Evolutionary conservation across 495 filamentous ascomycete genomes (phyloP), one percentile per base, ranked within the genome.

Genomic region (Cudoniella acicularis): DNA sequence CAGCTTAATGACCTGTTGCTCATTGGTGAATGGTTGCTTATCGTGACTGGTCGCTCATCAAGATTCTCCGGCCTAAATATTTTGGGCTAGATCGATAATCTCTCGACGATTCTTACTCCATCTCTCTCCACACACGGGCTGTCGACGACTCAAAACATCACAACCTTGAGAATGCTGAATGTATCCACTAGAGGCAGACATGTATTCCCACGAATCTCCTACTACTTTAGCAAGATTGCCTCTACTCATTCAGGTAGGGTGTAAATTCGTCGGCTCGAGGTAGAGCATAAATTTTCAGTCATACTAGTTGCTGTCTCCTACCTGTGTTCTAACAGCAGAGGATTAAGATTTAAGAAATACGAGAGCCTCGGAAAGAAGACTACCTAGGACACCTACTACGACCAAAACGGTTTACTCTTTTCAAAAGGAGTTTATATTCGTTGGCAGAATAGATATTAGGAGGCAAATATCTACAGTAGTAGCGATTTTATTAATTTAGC

Each of bases 281-380:
- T 75, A 43, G 71, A 75, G 58, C 69, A 66, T 49, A 75, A 75
- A 53, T 73, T 69, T 57, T 30, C 52, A 57, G 68, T 70, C 59
- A 65, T 55, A 56, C 59, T 58, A 53, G 52, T 59, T 10, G 55
- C 62, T 42, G 45, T 71, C 22, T 54, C 58, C 27, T 52, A 55
- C 10, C 57, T 72, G 30, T 64, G 56, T 48, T 41, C 50, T n/a
- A 60, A 63, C 57, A 55, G 54, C 23, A 57, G 67, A 26, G 47
- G 30, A 18, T 65, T 64, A 30, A 61, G 60, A 22, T 72, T 75
- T 54, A 45, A 46, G 9, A 57, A 56, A 30, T 50, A 72, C 2
- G 22, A 45, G 10, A 49, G 59, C 46, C 56, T 64, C 40, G 66
- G 66, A 10, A 51, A 50, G 24, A 51, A 62, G 23, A 61, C 43